These are phyloP conservation scores for Taphrina pruni DNA, from an alignment of 1,139 yeast genomes.

Conservation along the genomic window DNA sequence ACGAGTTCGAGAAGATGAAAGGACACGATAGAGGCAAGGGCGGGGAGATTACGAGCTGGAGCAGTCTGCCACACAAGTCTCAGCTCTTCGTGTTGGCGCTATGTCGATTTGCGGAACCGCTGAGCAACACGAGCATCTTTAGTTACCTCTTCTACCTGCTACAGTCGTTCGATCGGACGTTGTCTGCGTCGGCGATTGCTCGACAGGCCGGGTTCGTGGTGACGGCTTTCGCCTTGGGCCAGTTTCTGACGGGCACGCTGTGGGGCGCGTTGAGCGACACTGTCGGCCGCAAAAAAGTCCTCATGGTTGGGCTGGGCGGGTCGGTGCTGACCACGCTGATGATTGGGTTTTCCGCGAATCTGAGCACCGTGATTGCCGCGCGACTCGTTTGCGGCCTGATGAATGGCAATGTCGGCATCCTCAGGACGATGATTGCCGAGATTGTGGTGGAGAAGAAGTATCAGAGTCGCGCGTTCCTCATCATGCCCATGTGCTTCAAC, in stretches of 20 bases:
- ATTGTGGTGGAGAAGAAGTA: conserved; percentile 62
- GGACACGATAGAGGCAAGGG: not conserved
- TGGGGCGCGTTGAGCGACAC: conserved; percentile 67
- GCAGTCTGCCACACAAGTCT: conserved; percentile 21
- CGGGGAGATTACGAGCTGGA: conserved; percentile 18
- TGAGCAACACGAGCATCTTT: conserved; percentile 67
- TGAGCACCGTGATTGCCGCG: conserved; percentile 60
- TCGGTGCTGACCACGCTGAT: conserved; percentile 58
- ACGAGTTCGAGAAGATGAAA: not conserved
- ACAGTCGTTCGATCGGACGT: conserved; percentile 47
- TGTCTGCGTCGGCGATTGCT: conserved; percentile 16
- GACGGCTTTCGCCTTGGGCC: conserved; percentile 50
- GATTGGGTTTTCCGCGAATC: conserved; percentile 62
- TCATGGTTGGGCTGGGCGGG: conserved; percentile 61
- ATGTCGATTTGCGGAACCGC: conserved; percentile 58
- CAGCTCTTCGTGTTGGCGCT: conserved; percentile 53
- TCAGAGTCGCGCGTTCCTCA: conserved; percentile 66
- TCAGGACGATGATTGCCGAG: conserved; percentile 65
- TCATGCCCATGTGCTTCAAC: conserved; percentile 66
- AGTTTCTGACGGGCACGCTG: conserved; percentile 61
- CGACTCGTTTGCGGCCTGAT: conserved; percentile 62
- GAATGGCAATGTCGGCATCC: conserved; percentile 67
- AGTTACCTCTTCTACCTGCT: conserved; percentile 72
- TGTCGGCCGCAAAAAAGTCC: conserved; percentile 62
- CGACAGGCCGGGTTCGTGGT: conserved; percentile 41